Base-by-base conservation (phyloP, 306 rosid species). In the Geum urbanum region DNA sequence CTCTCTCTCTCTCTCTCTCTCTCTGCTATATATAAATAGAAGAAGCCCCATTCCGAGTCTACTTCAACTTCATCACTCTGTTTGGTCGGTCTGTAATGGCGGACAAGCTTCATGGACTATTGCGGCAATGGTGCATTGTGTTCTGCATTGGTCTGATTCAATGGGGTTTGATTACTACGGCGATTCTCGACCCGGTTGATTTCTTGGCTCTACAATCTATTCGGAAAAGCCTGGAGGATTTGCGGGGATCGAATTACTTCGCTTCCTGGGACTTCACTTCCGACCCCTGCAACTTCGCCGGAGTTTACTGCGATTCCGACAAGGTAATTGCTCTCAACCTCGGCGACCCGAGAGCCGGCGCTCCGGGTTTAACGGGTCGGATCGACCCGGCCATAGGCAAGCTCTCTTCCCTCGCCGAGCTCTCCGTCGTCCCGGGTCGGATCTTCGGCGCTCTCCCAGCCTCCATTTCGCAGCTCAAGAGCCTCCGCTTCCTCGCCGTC, bases 181-280 rank as follows among this genome's bases (percentile, higher is more conserved):
- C 95, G n/a, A 87, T 95, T 78, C 69, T 95, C 51, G 92, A 95
- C 84, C 99, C 99, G 0, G 68, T 81, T 16, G 99, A 95, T 81
- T 95, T 95, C 73, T 78, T 95, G 64, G 91, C 99, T 37, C 84
- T 95, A 43, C 99, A 95, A 78, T 87, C 97, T 0, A 85, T 91
- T 70, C 81, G 86, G 3, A 95, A 89, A 76, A 80, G 85, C 24
- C 82, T 95, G 0, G 53, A 86, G 1, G 99, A 95, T 73, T 71
- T 91, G 86, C 97, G 97, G 0, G 99, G 95, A 15, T 95, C 99
- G 1, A 80, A 72, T 47, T 95, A 89, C 76, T 88, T 95, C 49
- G 64, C 92, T 0, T 83, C 97, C 15, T 95, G 99, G 99, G 99
- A 95, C 73, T 95, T 95, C 86, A 95, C 99, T 12, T 79, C 96